Evolutionary conservation across 2,329 filamentous ascomycete genomes (phyloP).

Genomic region (Cladophialophora chaetospira): DNA sequence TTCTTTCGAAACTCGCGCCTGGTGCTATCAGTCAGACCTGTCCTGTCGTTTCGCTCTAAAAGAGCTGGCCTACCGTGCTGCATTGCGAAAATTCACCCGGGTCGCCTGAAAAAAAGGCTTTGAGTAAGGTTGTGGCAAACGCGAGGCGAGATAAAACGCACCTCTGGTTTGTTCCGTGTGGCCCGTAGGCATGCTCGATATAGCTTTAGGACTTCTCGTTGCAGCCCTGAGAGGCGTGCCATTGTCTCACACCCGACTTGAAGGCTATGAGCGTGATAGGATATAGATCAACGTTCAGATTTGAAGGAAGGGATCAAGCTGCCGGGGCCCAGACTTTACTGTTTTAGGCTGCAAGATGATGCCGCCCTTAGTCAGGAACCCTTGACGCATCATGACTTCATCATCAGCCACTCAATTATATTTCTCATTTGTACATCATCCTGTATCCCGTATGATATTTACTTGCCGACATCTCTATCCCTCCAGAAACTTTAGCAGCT

Average conservation of each 20-base stretch:
- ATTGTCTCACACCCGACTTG: constrained; percentile 33
- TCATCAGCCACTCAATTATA: no score
- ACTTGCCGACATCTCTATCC: not conserved
- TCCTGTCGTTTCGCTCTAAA: no score
- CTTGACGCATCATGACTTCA: not conserved
- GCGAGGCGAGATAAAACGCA: constrained; percentile 43
- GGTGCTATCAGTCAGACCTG: no score
- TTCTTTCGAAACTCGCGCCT: constrained; percentile 78
- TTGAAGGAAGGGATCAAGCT: not conserved
- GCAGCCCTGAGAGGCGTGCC: constrained; percentile 75
- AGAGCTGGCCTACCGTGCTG: constrained; percentile 47
- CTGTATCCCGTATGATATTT: not conserved
- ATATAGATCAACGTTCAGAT: not conserved
- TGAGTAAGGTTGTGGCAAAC: not conserved
- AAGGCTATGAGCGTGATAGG: not conserved
- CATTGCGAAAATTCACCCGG: constrained; percentile 43
- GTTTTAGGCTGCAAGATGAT: no score
- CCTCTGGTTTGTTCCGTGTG: constrained; percentile 75
- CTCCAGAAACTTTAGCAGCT: constrained; percentile 13
- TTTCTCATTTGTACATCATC: no score
- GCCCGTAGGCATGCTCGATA: constrained; percentile 86
- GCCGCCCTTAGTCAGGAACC: not conserved
- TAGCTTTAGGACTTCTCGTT: constrained; percentile 80
- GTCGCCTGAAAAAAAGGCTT: constrained; percentile 13
- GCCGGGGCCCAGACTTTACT: no score